Percentiles rank a stretch among this genome's conserved stretches.
Conservation (phyloP, 129 eudicot species). For the Arctium lappa region DNA sequence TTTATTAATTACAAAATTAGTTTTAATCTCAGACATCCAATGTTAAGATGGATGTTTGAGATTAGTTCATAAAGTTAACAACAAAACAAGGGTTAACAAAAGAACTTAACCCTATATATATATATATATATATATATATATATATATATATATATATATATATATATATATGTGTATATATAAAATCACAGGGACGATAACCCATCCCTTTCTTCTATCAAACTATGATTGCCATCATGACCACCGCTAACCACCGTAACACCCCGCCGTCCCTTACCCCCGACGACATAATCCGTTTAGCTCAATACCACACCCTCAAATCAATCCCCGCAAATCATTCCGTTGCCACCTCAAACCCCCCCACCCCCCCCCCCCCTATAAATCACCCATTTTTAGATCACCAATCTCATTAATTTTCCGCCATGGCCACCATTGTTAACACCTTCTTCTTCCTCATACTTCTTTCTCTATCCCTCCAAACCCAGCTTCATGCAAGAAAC, state of each 20-base stretch:
- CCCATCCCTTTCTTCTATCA: background rate
- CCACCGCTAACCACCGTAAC: slow-evolving; percentile 34
- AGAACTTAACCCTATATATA: no score
- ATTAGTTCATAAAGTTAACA: no score
- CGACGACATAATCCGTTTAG: slow-evolving; percentile 53
- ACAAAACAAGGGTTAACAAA: no score
- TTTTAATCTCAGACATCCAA: no score
- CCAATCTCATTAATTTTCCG: slow-evolving; percentile 6
- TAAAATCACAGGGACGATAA: no score
- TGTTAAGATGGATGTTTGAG: no score
- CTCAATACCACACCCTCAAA: slow-evolving; percentile 42
- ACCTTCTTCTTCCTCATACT: slow-evolving; percentile 28
- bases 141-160: no score
- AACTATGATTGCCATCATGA: slow-evolving; percentile 2
- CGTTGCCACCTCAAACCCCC: slow-evolving; percentile 2
- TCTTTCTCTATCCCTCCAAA: slow-evolving; percentile 24
- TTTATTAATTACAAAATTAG: no score
- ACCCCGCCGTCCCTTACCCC: slow-evolving; percentile 28
- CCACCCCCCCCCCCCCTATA: background rate
- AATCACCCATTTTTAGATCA: slow-evolving; percentile 15
- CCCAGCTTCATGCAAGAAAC: slow-evolving; percentile 44
- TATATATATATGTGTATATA: no score
- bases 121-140: no score
- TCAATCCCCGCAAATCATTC: slow-evolving; percentile 49
- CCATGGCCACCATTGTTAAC: slow-evolving; percentile 43